These are phyloP conservation scores for Diaporthe eres DNA, from an alignment of 2,329 filamentous ascomycete genomes.

Conservation along the genomic window DNA sequence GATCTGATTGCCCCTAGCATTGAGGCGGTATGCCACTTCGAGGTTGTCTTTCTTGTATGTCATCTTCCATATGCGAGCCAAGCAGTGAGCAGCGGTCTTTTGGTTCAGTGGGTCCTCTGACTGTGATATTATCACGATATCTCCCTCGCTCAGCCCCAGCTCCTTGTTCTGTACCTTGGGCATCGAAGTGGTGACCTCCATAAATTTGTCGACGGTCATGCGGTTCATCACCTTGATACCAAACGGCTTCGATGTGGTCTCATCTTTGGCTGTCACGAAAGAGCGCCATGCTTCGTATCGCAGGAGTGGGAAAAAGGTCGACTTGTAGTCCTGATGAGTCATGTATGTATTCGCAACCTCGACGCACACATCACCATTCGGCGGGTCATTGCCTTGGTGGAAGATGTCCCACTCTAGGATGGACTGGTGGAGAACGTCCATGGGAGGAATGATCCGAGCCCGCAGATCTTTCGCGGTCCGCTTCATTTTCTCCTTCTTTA, in stretches of 20 bases:
- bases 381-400: constrained; percentile 87
- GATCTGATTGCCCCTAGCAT: constrained; percentile 75
- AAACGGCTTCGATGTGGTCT: constrained; percentile 84
- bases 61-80: constrained; percentile 86
- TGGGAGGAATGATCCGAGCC: constrained; percentile 89
- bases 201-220: constrained; percentile 90
- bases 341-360: constrained; percentile 84
- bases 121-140: constrained; percentile 89
- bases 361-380: constrained; percentile 79
- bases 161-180: constrained; percentile 79
- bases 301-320: constrained; percentile 90
- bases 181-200: constrained; percentile 91
- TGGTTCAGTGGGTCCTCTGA: constrained; percentile 78
- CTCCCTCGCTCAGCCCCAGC: constrained; percentile 82
- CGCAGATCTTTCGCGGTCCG: constrained; percentile 94
- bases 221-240: constrained; percentile 90
- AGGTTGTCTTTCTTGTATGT: constrained; percentile 85
- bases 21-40: constrained; percentile 89
- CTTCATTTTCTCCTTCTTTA: constrained; percentile 85
- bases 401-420: constrained; percentile 97
- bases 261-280: constrained; percentile 91
- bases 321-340: constrained; percentile 84
- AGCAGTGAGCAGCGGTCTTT: constrained; percentile 79
- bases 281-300: constrained; percentile 96
- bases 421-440: constrained; percentile 85